Evolutionary conservation across 257 asterid species (phyloP), one percentile per base, ranked within the genome.

Genomic region (Solanum infundibuliforme): DNA sequence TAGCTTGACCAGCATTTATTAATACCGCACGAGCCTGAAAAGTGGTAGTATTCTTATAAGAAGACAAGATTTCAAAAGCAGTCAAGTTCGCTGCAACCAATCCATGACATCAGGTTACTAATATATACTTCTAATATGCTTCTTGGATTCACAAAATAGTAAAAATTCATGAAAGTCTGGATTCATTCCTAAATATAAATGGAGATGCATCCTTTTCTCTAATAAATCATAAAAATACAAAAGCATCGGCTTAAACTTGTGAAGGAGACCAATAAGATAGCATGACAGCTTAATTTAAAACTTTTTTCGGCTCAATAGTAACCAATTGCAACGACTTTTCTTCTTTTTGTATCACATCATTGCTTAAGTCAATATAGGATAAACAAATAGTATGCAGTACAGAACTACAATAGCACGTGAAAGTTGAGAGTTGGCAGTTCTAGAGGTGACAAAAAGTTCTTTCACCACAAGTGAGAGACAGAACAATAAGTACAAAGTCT

Each of bases 1-100:
- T 97, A 82, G 99, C 99, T 93, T 97, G 99, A 83, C 99, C 99
- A 87, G 99, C 99, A 93, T 97, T 95, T 91, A 97, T 96, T 90
- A 97, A 90, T 82, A 97, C 93, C 7, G 99, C 99, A 90, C 99
- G 99, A 88, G 96, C 98, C 99, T 97, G 95, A 91, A 87, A 91
- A 86, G 87, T 81, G 68, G 68, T 66, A 81, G 38, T 34, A 85
- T 43, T 79, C 82, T 71, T n/a, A 86, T 91, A 88, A 90, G 38
- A 82, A 90, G 13, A 60, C 62, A 25, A 86, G 1, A 7, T 3
- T 16, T 27, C 69, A 77, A 23, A 84, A 81, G 41, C 27, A 46
- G 27, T 27, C 14, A 46, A 16, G 39, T 27, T 81, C 20, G 27
- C 68, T 16, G 38, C 41, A 82, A 82, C 12, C 69, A 29, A 82